These are phyloP conservation scores for Blastosporella zonata DNA, from an alignment of 1,284 basidiomycete genomes.

Conservation along the genomic window DNA sequence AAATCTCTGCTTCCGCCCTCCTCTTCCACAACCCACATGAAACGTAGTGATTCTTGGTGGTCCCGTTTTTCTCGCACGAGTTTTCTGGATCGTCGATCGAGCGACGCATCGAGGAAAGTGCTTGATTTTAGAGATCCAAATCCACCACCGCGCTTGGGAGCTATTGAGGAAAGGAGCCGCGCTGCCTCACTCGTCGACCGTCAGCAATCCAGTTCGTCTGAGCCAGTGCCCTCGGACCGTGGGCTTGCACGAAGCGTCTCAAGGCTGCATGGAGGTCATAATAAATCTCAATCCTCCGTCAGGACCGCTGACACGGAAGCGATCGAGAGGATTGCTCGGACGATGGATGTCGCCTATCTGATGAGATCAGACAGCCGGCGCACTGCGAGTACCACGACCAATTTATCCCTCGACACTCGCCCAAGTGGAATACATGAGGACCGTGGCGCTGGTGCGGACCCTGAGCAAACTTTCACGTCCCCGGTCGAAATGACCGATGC, in stretches of 20 bases:
- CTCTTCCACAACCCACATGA: slow-evolving; percentile 28
- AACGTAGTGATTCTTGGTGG: slow-evolving; percentile 50
- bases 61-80: slow-evolving; percentile 39
- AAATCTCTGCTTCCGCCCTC: slow-evolving; percentile 20
- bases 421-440: slow-evolving; percentile 14
- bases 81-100: slow-evolving; percentile 53
- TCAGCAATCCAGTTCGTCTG: slow-evolving; percentile 19
- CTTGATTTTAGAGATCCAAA: slow-evolving; percentile 70
- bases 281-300: slow-evolving; percentile 51
- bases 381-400: slow-evolving; percentile 29
- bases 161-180: slow-evolving; percentile 51
- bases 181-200: slow-evolving; percentile 28
- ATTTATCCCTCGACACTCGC: slow-evolving; percentile 26
- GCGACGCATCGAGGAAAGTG: slow-evolving; percentile 39
- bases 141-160: slow-evolving; percentile 56
- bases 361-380: slow-evolving; percentile 38
- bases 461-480: slow-evolving; percentile 22
- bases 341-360: slow-evolving; percentile 66
- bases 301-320: slow-evolving; percentile 64
- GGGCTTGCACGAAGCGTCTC: slow-evolving; percentile 8
- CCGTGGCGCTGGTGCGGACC: slow-evolving; percentile 1
- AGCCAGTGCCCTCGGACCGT: slow-evolving; percentile 18
- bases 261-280: slow-evolving; percentile 33
- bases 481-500: slow-evolving; percentile 27
- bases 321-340: slow-evolving; percentile 60